A percentile compares a stretch with the other conserved stretches of the same genome.
Evolutionary conservation across 192 early-diverging fungal genomes (phyloP).

Genomic region (Podochytrium sp.): DNA sequence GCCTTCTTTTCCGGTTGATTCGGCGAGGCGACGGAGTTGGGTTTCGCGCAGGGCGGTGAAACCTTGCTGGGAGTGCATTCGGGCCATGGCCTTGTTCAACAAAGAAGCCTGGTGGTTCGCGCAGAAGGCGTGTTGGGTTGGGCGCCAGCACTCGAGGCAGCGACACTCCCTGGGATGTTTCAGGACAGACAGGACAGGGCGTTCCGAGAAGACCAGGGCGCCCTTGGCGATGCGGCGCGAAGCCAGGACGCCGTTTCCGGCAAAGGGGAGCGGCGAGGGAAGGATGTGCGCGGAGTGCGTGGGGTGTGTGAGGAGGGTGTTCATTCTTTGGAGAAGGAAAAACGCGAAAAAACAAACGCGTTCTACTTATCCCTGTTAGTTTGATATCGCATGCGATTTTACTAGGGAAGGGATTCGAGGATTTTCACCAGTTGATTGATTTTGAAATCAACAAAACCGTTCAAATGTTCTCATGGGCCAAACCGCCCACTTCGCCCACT

Average conservation of each 20-base stretch:
- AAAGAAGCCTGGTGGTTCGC: not conserved
- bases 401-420: not conserved
- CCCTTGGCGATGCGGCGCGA: not conserved
- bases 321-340: not conserved
- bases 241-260: conserved; percentile 8
- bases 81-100: not conserved
- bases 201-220: not conserved
- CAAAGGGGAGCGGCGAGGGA: not conserved
- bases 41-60: not conserved
- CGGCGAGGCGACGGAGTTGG: not conserved
- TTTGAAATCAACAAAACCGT: not conserved
- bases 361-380: not conserved
- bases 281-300: not conserved
- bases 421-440: not conserved
- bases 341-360: not conserved
- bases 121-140: not conserved
- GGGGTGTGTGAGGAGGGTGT: not conserved
- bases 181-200: conserved; percentile 8
- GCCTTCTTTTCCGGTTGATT: conserved; percentile 5
- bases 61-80: not conserved
- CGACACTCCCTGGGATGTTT: not conserved
- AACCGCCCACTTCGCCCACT: not conserved
- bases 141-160: conserved; percentile 1
- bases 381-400: not conserved
- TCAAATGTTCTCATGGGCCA: not conserved